Percentiles rank a stretch among this genome's conserved stretches.
Conservation (phyloP, 768 basidiomycete species). For the Panellus pusillus region DNA sequence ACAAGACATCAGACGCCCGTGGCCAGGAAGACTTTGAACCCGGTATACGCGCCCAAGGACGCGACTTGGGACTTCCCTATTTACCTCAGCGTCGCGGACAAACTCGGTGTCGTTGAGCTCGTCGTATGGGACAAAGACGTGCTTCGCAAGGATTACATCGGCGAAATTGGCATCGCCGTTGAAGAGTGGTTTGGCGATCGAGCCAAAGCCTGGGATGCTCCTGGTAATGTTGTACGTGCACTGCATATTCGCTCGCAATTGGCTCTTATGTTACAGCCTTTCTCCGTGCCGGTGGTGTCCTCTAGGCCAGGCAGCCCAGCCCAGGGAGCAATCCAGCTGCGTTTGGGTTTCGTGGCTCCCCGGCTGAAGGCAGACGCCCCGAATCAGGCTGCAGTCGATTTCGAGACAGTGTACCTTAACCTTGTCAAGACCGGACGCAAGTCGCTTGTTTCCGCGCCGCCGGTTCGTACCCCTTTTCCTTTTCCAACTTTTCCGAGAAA, state of each 20-base stretch:
- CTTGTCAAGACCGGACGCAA: constrained; percentile 64
- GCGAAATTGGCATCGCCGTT: constrained; percentile 78
- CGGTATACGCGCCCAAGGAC: constrained; percentile 61
- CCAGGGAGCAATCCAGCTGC: constrained; percentile 43
- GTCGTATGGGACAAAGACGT: constrained; percentile 95
- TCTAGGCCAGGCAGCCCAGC: constrained; percentile 41
- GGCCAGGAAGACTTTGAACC: constrained; percentile 69
- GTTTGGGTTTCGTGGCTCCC: constrained; percentile 48
- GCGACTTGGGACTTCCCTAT: constrained; percentile 91
- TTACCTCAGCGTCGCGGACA: constrained; percentile 71
- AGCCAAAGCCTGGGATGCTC: constrained; percentile 57
- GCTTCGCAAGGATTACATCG: constrained; percentile 89
- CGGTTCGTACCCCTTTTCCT: constrained; percentile 47
- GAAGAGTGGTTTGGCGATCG: constrained; percentile 72
- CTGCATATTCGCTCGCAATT: background rate
- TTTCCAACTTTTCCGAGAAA: background rate
- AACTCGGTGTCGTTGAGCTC: constrained; percentile 74
- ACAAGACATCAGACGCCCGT: constrained; percentile 72
- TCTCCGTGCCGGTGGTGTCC: constrained; percentile 41
- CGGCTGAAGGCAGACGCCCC: constrained; percentile 40
- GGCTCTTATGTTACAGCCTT: constrained; percentile 27
- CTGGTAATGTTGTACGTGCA: constrained; percentile 63
- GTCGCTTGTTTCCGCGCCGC: constrained; percentile 73
- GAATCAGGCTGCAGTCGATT: constrained; percentile 38
- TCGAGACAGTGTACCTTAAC: constrained; percentile 61